Evolutionary conservation across 2,329 filamentous ascomycete genomes (phyloP), one percentile per base, ranked within the genome.

Genomic region (Gremmenia infestans): DNA sequence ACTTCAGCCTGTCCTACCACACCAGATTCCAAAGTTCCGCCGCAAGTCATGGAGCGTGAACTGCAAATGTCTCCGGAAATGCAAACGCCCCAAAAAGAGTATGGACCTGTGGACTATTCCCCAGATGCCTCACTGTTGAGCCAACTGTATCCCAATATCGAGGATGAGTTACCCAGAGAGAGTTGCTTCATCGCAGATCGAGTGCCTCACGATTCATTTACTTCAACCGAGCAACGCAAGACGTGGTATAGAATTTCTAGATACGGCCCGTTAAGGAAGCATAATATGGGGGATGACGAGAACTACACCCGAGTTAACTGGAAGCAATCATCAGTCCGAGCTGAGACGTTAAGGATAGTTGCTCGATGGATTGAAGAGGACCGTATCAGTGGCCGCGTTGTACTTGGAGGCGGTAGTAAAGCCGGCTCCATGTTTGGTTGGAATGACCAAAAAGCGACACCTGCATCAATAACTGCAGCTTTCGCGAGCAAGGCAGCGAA

Each of bases 291-390:
- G 43, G 78, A 83, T 47, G 80, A 83, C 50, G 81, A 84, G 8
- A 79, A 78, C 60, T 87, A 87, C 65, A 73, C 79, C 17, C 76
- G 79, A 8, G 75, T 85, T n/a, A 72, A 73, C 2, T 88, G 85
- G 84, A 60, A 66, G 4, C 71, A 73, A n/a, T 86, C 83, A 0
- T 70, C 75, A 6, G 70, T 83, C 2, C 81, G 81, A 23, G 68
- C 71, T 12, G 77, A 82, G 8, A 81, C 78, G 1, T 74, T 83
- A 56, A 76, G 78, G 55, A 81, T 82, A 42, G 83, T 87, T 17
- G 76, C 80, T 25, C 76, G 81, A 25, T 88, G 85, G 85, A 83
- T 86, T 76, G 81, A 85, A 62, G 80, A 86, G 62, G 83, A 84
- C 61, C 80, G 81, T 0, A 79, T 82, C 28, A 73, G 78, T 2